These are phyloP conservation scores for Trichoderma afroharzianum DNA, from an alignment of 2,329 filamentous ascomycete genomes.

Conservation along the genomic window DNA sequence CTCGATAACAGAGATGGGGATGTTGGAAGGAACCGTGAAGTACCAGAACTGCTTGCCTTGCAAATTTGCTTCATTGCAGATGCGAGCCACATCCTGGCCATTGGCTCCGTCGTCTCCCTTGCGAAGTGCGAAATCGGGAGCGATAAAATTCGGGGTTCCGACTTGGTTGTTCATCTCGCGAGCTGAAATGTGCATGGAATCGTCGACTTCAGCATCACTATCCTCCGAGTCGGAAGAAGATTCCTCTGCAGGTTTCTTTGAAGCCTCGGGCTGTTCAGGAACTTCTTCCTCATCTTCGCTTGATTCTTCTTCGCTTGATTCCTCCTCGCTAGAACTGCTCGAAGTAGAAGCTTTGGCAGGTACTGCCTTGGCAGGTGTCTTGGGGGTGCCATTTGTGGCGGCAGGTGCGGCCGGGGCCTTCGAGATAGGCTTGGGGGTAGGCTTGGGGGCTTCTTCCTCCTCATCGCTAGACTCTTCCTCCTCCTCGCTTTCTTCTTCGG, in stretches of 20 bases:
- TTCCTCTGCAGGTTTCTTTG: slow-evolving; percentile 16
- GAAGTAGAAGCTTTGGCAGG: neutral
- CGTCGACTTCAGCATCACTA: slow-evolving; percentile 31
- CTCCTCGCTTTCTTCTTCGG: slow-evolving; percentile 17
- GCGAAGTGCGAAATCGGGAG: slow-evolving; percentile 52
- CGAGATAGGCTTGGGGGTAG: slow-evolving; percentile 14
- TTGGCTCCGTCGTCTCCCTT: slow-evolving; percentile 40
- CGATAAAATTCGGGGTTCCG: slow-evolving; percentile 45
- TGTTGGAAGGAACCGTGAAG: slow-evolving; percentile 67
- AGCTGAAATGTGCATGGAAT: slow-evolving; percentile 39
- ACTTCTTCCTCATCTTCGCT: slow-evolving; percentile 6
- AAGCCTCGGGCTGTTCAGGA: slow-evolving; percentile 18
- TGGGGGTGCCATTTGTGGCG: neutral
- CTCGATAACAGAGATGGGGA: slow-evolving; percentile 65
- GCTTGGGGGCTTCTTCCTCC: neutral
- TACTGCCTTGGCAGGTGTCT: neutral
- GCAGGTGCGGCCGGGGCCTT: neutral
- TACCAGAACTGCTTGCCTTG: slow-evolving; percentile 77
- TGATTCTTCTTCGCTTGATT: slow-evolving; percentile 9
- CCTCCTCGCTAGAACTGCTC: slow-evolving; percentile 18
- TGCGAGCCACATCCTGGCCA: slow-evolving; percentile 46
- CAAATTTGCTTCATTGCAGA: slow-evolving; percentile 57
- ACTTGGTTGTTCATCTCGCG: slow-evolving; percentile 30
- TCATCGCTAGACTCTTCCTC: slow-evolving; percentile 20
- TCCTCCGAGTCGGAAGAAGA: slow-evolving; percentile 30